Conservation (phyloP, 805 yeast species). For the Grigorovia jiainica region DNA sequence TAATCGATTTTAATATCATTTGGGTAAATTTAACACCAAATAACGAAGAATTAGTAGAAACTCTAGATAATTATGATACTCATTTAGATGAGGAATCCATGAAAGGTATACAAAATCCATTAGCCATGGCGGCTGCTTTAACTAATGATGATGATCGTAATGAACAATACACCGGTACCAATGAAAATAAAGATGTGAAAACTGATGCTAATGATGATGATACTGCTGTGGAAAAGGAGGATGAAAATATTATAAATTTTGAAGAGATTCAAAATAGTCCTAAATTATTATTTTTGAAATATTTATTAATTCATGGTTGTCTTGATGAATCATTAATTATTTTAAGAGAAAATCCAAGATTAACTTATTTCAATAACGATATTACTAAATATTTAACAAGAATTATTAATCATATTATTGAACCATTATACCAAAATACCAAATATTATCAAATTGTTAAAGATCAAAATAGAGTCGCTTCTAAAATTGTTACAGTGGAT, state of each 20-base stretch:
- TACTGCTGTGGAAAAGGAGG: conserved; percentile 12
- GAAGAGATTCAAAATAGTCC: conserved; percentile 13
- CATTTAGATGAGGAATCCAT: conserved; percentile 46
- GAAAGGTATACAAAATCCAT: conserved; percentile 61
- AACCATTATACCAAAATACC: conserved; percentile 31
- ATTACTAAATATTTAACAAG: conserved; percentile 40
- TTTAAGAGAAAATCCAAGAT: conserved; percentile 50
- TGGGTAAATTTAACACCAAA: conserved; percentile 49
- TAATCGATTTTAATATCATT: conserved; percentile 53
- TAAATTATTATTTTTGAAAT: conserved; percentile 41
- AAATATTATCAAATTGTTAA: neutral
- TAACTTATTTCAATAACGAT: conserved; percentile 45
- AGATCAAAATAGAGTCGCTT: neutral
- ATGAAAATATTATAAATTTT: conserved; percentile 8
- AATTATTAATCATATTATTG: conserved; percentile 39
- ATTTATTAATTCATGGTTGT: conserved; percentile 49
- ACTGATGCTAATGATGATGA: conserved; percentile 6
- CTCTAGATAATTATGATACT: conserved; percentile 38
- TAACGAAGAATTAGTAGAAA: conserved; percentile 35
- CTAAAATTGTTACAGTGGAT: conserved; percentile 2
- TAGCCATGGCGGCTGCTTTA: conserved; percentile 83
- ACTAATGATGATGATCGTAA: conserved; percentile 47
- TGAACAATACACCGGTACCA: conserved; percentile 3
- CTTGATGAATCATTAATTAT: conserved; percentile 53
- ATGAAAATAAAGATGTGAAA: conserved; percentile 2